Evolutionary conservation across 768 basidiomycete species (phyloP).

Genomic region (Porpolomopsis calyptriformis): DNA sequence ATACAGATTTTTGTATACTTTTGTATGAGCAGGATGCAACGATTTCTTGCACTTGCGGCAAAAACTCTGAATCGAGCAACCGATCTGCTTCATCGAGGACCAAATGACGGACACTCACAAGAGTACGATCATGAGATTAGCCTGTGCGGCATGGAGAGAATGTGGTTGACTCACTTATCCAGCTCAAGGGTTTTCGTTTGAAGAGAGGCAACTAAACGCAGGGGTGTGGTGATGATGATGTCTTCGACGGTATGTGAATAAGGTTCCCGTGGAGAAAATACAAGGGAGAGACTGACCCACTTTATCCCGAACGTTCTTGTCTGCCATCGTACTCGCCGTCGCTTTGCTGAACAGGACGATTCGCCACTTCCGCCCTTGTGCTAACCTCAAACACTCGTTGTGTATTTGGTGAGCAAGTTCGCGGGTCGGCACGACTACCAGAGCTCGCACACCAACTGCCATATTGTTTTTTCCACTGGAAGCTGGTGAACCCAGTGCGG

Average conservation of each 20-base stretch:
- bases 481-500: constrained; percentile 43
- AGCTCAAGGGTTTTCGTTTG: constrained; percentile 57
- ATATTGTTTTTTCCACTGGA: constrained; percentile 33
- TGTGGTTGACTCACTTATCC: constrained; percentile 60
- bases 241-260: constrained; percentile 34
- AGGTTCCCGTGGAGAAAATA: constrained; percentile 3
- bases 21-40: constrained; percentile 63
- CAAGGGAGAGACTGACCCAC: constrained; percentile 42
- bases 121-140: background rate
- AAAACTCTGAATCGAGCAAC: constrained; percentile 81
- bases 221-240: constrained; percentile 84
- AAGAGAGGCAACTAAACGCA: constrained; percentile 75
- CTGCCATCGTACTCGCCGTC: constrained; percentile 70
- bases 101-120: constrained; percentile 67
- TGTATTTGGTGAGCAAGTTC: constrained; percentile 95
- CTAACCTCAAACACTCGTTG: constrained; percentile 79
- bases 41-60: constrained; percentile 82
- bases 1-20: constrained; percentile 73
- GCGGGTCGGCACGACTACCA: constrained; percentile 85
- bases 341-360: constrained; percentile 81
- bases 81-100: constrained; percentile 89
- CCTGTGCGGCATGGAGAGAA: constrained; percentile 10
- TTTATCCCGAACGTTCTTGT: constrained; percentile 63
- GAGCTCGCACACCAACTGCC: constrained; percentile 57
- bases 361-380: constrained; percentile 74